phyloP scores from a whole-genome alignment of 352 stramenopile species.

The Phytopythium ostracodes region DNA sequence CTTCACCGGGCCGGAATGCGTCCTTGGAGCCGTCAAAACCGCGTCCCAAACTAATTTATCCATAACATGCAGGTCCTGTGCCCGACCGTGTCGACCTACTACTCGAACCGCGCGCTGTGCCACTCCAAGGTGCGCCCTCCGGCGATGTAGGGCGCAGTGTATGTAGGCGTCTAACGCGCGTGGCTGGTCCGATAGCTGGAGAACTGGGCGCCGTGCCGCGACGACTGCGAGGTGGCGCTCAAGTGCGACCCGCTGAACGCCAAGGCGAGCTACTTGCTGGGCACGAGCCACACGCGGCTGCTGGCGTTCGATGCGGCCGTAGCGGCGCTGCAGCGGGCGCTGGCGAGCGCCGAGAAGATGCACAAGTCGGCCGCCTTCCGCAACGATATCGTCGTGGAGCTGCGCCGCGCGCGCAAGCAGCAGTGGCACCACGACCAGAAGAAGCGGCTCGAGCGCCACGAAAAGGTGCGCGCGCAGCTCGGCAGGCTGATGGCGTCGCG shows the following conservation, averaged over 20 bases:
- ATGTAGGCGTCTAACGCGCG: constrained; percentile 2
- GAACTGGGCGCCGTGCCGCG: constrained; percentile 51
- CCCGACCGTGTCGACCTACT: constrained; percentile 60
- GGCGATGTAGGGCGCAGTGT: not conserved
- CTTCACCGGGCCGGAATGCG: not conserved
- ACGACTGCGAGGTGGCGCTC: constrained; percentile 61
- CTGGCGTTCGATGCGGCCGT: constrained; percentile 46
- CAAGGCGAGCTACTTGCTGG: constrained; percentile 75
- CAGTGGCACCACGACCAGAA: constrained; percentile 54
- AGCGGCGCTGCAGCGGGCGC: constrained; percentile 43
- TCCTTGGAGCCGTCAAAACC: not conserved
- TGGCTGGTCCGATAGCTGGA: constrained; percentile 28
- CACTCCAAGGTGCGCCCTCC: constrained; percentile 43
- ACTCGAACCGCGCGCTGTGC: constrained; percentile 77
- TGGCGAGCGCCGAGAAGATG: constrained; percentile 47
- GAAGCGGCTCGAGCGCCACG: constrained; percentile 32
- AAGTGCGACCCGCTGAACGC: constrained; percentile 57
- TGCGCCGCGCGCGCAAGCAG: constrained; percentile 58
- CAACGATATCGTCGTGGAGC: constrained; percentile 51
- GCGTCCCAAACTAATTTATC: not conserved
- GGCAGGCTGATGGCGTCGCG: constrained; percentile 26
- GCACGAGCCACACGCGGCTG: constrained; percentile 52
- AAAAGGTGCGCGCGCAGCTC: constrained; percentile 37
- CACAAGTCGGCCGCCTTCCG: constrained; percentile 52
- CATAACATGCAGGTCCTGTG: constrained; percentile 35